These are phyloP conservation scores for Fusarium caatingaense DNA, from an alignment of 2,329 filamentous ascomycete species.

Conservation along the genomic window DNA sequence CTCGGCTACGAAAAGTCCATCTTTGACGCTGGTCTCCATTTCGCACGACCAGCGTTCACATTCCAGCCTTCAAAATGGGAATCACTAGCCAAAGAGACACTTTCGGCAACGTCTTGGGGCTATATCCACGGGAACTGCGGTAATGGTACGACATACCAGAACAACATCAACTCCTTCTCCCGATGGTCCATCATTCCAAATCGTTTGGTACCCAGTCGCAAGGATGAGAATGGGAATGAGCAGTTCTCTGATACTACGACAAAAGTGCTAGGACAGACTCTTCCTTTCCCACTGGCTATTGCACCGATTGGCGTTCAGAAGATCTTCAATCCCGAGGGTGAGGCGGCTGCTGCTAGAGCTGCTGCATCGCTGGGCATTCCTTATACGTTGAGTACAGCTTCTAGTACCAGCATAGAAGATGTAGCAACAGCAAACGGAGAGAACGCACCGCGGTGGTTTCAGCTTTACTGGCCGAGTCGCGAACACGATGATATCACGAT, in stretches of 20 bases:
- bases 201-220: constrained; percentile 16
- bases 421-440: constrained; percentile 21
- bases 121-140: constrained; percentile 33
- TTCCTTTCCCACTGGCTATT: constrained; percentile 25
- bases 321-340: constrained; percentile 30
- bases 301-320: constrained; percentile 20
- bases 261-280: constrained; percentile 15
- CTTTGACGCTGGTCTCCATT: constrained; percentile 15
- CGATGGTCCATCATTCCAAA: constrained; percentile 20
- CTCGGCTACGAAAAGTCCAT: constrained; percentile 20
- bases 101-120: constrained; percentile 30
- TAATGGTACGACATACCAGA: constrained; percentile 20
- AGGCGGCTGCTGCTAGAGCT: constrained; percentile 6
- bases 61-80: constrained; percentile 24
- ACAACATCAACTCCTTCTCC: constrained; percentile 14
- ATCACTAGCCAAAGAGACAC: constrained; percentile 13
- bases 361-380: constrained; percentile 9
- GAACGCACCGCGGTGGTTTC: constrained; percentile 15
- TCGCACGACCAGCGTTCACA: constrained; percentile 9
- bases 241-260: constrained; percentile 24
- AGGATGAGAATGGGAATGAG: constrained; percentile 18
- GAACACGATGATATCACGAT: constrained; percentile 31
- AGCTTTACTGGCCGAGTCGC: constrained; percentile 28
- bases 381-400: constrained; percentile 21
- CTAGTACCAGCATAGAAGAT: constrained; percentile 31